Evolutionary conservation across 805 yeast genomes (phyloP).

Genomic region (Candida silvicultrix): DNA sequence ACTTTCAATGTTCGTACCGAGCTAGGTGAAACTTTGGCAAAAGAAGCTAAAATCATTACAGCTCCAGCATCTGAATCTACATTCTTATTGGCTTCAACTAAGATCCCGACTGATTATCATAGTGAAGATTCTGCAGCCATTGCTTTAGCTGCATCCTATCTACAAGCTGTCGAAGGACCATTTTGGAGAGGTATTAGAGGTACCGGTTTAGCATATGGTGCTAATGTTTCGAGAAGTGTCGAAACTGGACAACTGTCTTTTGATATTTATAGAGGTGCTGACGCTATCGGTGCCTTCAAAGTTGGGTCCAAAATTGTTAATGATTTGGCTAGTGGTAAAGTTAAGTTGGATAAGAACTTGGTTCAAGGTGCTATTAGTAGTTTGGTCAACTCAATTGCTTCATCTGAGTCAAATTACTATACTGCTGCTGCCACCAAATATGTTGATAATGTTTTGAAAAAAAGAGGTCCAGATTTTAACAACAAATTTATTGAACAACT

Average conservation of each 20-base stretch:
- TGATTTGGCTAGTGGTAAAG: slow-evolving; percentile 49
- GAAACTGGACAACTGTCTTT: slow-evolving; percentile 67
- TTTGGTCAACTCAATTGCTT: slow-evolving; percentile 67
- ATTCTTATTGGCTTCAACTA: slow-evolving; percentile 53
- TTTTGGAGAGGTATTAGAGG: slow-evolving; percentile 96
- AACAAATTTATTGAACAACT: slow-evolving; percentile 45
- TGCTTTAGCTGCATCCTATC: slow-evolving; percentile 64
- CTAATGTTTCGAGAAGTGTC: slow-evolving; percentile 46
- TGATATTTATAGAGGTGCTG: slow-evolving; percentile 77
- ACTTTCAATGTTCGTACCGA: slow-evolving; percentile 47
- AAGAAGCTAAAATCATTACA: slow-evolving; percentile 55
- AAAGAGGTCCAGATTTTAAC: slow-evolving; percentile 65
- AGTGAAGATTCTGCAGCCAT: slow-evolving; percentile 64
- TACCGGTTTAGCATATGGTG: slow-evolving; percentile 90
- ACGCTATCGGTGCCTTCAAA: slow-evolving; percentile 53
- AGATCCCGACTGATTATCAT: slow-evolving; percentile 48
- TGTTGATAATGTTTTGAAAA: slow-evolving; percentile 56
- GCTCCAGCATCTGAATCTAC: slow-evolving; percentile 86
- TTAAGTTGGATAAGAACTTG: slow-evolving; percentile 48
- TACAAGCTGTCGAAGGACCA: slow-evolving; percentile 92
- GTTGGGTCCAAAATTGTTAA: slow-evolving; percentile 62
- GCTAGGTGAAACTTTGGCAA: slow-evolving; percentile 45
- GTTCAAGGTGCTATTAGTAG: slow-evolving; percentile 73
- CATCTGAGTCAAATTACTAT: slow-evolving; percentile 54
- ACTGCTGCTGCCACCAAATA: slow-evolving; percentile 64